A percentile compares a stretch with the other conserved stretches of the same genome.
Evolutionary conservation across 2,329 filamentous ascomycete species (phyloP).

Genomic region (Phoma sp.): DNA sequence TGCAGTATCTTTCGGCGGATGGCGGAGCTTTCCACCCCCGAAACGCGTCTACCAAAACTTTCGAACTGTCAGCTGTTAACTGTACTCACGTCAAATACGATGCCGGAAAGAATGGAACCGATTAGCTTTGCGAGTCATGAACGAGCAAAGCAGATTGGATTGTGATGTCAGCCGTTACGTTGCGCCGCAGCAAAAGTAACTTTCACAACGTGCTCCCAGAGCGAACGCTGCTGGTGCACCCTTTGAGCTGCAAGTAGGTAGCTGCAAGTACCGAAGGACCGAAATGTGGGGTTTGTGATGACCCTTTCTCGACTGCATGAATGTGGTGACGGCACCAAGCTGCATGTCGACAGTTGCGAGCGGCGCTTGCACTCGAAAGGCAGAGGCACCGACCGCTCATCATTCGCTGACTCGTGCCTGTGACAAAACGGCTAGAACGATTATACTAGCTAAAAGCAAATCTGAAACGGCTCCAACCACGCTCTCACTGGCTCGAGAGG

Average conservation of each 20-base stretch:
- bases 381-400: slow-evolving; percentile 25
- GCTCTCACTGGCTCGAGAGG: slow-evolving; percentile 32
- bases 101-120: not conserved
- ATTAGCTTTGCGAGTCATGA: not conserved
- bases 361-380: slow-evolving; percentile 40
- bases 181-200: not conserved
- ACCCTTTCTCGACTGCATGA: slow-evolving; percentile 38
- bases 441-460: slow-evolving; percentile 40
- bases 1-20: not conserved
- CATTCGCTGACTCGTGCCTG: slow-evolving; percentile 37
- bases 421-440: slow-evolving; percentile 31
- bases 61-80: not conserved
- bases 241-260: too few relatives aligned
- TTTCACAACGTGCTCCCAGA: not conserved
- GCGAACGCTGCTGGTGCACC: too few relatives aligned
- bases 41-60: slow-evolving; percentile 14
- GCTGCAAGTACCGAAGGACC: slow-evolving; percentile 11
- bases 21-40: slow-evolving; percentile 7
- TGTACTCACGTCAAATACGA: slow-evolving; percentile 6
- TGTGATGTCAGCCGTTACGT: not conserved
- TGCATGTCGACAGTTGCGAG: slow-evolving; percentile 25
- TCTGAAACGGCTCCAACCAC: slow-evolving; percentile 43
- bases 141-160: not conserved
- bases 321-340: slow-evolving; percentile 32
- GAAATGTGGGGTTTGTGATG: slow-evolving; percentile 29